A percentile compares a stretch with the other conserved stretches of the same genome.
These are phyloP conservation scores for Pecoramyces ruminantium DNA, from an alignment of 192 early-diverging fungal species.

Conservation along the genomic window DNA sequence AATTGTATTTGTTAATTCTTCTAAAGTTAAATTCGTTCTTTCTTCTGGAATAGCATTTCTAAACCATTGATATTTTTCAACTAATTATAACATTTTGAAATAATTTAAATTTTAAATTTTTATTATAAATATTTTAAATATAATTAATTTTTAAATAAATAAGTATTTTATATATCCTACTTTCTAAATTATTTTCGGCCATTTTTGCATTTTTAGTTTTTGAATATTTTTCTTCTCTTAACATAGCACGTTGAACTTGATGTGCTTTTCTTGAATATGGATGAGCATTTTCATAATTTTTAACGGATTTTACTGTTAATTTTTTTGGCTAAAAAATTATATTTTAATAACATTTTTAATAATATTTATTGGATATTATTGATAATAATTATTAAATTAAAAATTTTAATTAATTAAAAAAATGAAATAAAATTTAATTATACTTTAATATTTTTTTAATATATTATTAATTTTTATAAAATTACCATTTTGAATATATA, in stretches of 20 bases:
- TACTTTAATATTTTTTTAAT: too few species aligned
- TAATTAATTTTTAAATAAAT: too few species aligned
- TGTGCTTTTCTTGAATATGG: constrained; percentile 55
- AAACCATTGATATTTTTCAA: constrained; percentile 48
- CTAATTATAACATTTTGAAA: constrained; percentile 8
- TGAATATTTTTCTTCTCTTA: constrained; percentile 23
- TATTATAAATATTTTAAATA: too few species aligned
- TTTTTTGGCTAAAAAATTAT: background rate
- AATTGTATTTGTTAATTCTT: constrained; percentile 24
- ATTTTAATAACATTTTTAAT: too few species aligned
- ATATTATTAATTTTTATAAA: too few species aligned
- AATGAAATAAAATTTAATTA: too few species aligned
- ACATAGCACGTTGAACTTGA: constrained; percentile 43
- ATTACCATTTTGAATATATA: too few species aligned
- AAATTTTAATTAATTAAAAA: too few species aligned
- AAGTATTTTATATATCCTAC: too few species aligned
- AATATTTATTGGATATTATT: too few species aligned
- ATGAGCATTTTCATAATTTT: constrained; percentile 47
- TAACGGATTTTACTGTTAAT: constrained; percentile 5
- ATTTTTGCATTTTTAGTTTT: constrained; percentile 14
- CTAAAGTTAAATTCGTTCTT: constrained; percentile 8
- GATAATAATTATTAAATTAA: too few species aligned
- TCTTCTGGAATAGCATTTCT: constrained; percentile 33
- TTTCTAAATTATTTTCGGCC: constrained; percentile 11
- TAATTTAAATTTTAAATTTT: too few species aligned